phyloP scores from a whole-genome alignment of 2,329 filamentous ascomycete genomes.

The Grosmannia serpens region DNA sequence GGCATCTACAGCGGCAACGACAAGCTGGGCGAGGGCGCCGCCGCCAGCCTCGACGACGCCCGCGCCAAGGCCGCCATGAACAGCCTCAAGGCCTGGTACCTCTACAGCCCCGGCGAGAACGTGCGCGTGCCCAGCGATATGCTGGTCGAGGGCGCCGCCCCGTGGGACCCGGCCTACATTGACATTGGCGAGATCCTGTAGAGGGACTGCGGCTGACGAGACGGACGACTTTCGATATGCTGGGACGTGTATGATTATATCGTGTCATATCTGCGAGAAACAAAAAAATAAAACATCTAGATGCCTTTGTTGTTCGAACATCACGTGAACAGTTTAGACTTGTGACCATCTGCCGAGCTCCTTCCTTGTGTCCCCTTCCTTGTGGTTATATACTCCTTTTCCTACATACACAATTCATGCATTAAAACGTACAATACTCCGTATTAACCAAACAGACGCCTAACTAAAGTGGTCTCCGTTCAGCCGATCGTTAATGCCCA shows the following conservation, averaged over 20 bases:
- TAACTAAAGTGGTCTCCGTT: slow-evolving; percentile 59
- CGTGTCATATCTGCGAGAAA: slow-evolving; percentile 1
- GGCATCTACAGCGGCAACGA: slow-evolving; percentile 87
- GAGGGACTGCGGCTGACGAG: not conserved
- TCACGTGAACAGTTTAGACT: not conserved
- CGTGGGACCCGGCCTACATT: slow-evolving; percentile 57
- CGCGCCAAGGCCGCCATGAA: slow-evolving; percentile 71
- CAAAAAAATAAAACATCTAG: not conserved
- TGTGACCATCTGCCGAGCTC: no score
- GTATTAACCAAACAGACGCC: not conserved
- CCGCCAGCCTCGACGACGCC: slow-evolving; percentile 65
- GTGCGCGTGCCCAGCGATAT: slow-evolving; percentile 60
- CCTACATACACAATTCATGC: not conserved
- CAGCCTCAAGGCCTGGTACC: slow-evolving; percentile 87
- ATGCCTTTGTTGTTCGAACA: not conserved
- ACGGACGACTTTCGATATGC: not conserved
- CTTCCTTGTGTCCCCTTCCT: not conserved
- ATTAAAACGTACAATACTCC: not conserved
- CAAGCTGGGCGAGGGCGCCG: slow-evolving; percentile 84
- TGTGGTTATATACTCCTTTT: not conserved
- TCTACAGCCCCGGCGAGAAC: slow-evolving; percentile 68
- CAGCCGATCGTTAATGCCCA: slow-evolving; percentile 42
- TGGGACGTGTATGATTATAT: not conserved
- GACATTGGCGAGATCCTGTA: slow-evolving; percentile 60
- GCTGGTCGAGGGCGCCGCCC: slow-evolving; percentile 45